Conservation (phyloP, 192 early-diverging fungal species). For the Coemansia guatemalensis region DNA sequence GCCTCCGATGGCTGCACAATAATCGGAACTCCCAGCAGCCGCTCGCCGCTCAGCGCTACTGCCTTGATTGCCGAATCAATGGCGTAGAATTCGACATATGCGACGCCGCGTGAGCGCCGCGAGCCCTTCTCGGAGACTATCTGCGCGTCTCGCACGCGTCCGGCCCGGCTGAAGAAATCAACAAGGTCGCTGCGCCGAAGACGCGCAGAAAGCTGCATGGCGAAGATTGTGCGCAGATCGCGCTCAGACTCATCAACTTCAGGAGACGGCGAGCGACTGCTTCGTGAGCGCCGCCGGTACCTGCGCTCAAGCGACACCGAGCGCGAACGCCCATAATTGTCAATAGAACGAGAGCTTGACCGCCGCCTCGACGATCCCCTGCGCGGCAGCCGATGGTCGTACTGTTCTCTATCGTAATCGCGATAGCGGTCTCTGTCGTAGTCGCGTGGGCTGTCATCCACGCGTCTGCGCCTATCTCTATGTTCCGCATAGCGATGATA, state of each 20-base stretch:
- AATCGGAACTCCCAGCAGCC: slow-evolving; percentile 91
- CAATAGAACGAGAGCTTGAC: slow-evolving; percentile 8
- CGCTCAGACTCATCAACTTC: slow-evolving; percentile 73
- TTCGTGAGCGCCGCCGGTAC: slow-evolving; percentile 8
- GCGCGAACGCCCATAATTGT: slow-evolving; percentile 1
- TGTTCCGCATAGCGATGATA: slow-evolving; percentile 9
- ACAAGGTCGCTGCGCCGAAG: slow-evolving; percentile 75
- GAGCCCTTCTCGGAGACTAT: slow-evolving; percentile 84
- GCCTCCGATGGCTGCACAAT: slow-evolving; percentile 89
- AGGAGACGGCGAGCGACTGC: slow-evolving; percentile 60
- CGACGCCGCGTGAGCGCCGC: slow-evolving; percentile 87
- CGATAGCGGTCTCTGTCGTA: slow-evolving; percentile 3
- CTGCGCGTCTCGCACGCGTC: slow-evolving; percentile 83
- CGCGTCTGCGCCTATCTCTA: not conserved
- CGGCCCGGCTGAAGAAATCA: slow-evolving; percentile 82
- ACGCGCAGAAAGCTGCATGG: slow-evolving; percentile 87
- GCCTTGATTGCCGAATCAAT: slow-evolving; percentile 80
- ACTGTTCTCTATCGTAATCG: slow-evolving; percentile 20
- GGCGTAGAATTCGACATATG: slow-evolving; percentile 96
- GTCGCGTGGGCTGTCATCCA: slow-evolving; percentile 3
- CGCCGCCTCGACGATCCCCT: slow-evolving; percentile 18
- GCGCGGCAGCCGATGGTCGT: slow-evolving; percentile 10
- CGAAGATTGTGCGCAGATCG: slow-evolving; percentile 92
- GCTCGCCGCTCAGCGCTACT: slow-evolving; percentile 77
- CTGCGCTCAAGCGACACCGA: slow-evolving; percentile 13